Conservation (phyloP, 139 green algal species). For the Gonium pectorale region DNA sequence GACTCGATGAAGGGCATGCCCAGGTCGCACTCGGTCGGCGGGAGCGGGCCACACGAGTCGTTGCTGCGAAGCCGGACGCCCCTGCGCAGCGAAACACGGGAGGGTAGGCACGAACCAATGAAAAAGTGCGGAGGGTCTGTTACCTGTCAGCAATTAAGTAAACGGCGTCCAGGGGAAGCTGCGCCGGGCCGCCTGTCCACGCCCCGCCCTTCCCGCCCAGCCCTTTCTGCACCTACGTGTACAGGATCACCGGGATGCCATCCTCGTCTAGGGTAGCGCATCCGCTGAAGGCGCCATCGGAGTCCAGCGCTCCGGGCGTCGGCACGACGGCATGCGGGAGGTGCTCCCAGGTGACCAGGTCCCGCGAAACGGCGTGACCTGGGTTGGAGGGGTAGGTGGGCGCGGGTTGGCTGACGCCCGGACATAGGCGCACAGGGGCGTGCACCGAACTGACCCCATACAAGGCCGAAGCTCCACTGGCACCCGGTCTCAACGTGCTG, state of each 20-base stretch:
- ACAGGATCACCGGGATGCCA: constrained; percentile 67
- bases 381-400: too few species aligned
- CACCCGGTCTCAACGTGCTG: constrained; percentile 73
- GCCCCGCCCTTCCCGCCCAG: too few species aligned
- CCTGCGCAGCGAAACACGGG: constrained; percentile 70
- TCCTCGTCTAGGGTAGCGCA: constrained; percentile 63
- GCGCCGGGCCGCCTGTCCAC: too few species aligned
- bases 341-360: constrained; percentile 82
- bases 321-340: constrained; percentile 74
- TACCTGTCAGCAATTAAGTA: too few species aligned
- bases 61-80: constrained; percentile 85
- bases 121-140: too few species aligned
- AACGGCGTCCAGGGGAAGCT: too few species aligned
- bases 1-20: constrained; percentile 86
- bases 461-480: constrained; percentile 81
- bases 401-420: too few species aligned
- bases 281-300: constrained; percentile 73
- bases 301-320: constrained; percentile 64
- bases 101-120: neutral
- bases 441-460: too few species aligned
- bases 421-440: too few species aligned
- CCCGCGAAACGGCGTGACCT: constrained; percentile 72
- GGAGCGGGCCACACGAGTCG: constrained; percentile 45
- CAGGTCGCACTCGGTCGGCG: constrained; percentile 68
- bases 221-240: constrained; percentile 58